Evolutionary conservation across 768 basidiomycete genomes (phyloP).

Genomic region (Scleroderma citrinum): DNA sequence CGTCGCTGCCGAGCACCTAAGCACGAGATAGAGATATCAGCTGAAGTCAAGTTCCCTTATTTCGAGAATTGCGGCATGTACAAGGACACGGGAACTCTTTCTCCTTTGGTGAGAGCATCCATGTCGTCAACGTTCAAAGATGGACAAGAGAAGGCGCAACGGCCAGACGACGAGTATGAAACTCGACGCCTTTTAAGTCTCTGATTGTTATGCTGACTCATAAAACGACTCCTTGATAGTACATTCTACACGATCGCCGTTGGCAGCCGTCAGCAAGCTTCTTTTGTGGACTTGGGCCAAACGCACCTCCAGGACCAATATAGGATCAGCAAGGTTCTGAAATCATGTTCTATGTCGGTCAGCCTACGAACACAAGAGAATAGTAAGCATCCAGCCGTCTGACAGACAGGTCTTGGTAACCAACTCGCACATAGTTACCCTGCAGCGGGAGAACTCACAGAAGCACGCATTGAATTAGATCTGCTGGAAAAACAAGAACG

Average conservation of each 20-base stretch:
- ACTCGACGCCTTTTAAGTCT: too few species aligned
- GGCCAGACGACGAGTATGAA: conserved; percentile 42
- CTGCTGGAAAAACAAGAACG: neutral
- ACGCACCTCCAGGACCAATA: too few species aligned
- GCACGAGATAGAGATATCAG: neutral
- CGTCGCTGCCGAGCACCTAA: conserved; percentile 40
- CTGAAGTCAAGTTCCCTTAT: conserved; percentile 20
- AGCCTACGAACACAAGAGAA: too few species aligned
- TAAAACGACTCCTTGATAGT: too few species aligned
- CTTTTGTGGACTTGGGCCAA: too few species aligned
- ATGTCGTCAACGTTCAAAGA: conserved; percentile 38
- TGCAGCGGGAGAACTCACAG: neutral
- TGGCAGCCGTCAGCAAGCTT: too few species aligned
- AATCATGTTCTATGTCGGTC: too few species aligned
- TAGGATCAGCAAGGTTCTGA: too few species aligned
- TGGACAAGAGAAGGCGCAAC: conserved; percentile 25
- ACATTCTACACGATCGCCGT: too few species aligned
- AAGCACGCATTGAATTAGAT: neutral
- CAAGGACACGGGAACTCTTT: conserved; percentile 39
- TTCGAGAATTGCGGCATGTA: conserved; percentile 52
- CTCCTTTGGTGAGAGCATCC: conserved; percentile 29
- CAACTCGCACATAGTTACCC: neutral
- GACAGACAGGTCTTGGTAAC: too few species aligned
- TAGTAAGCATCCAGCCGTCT: too few species aligned
- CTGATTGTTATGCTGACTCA: too few species aligned